Percentiles rank a stretch among this genome's conserved stretches.
Conservation (phyloP, 129 eudicot genomes). For the Logfia minima region DNA sequence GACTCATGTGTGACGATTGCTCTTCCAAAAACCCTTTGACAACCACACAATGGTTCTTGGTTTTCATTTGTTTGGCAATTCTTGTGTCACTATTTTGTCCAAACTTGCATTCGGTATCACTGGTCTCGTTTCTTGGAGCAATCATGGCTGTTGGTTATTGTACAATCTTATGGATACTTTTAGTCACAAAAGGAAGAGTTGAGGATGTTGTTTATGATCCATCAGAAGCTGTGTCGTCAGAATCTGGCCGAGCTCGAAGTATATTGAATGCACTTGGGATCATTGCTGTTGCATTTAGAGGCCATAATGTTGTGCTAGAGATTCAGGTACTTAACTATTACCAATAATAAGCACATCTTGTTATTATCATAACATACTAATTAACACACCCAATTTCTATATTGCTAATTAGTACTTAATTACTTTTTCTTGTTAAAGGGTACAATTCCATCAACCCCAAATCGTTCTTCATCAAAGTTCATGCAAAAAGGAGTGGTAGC, state of each 20-base stretch:
- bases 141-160: constrained; percentile 48
- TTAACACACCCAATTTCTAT: too few species aligned
- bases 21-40: constrained; percentile 31
- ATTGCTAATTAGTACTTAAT: background rate
- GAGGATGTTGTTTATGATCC: constrained; percentile 37
- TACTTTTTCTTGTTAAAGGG: constrained; percentile 35
- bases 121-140: constrained; percentile 50
- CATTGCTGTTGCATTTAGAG: constrained; percentile 60
- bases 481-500: constrained; percentile 62
- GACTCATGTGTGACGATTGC: constrained; percentile 42
- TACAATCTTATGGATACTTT: constrained; percentile 34
- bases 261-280: constrained; percentile 52
- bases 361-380: background rate
- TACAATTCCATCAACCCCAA: constrained; percentile 56
- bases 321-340: constrained; percentile 45
- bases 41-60: constrained; percentile 59
- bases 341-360: background rate
- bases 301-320: constrained; percentile 66
- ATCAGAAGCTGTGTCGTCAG: constrained; percentile 31
- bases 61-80: constrained; percentile 49
- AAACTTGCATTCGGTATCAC: constrained; percentile 51
- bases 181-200: constrained; percentile 40
- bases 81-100: constrained; percentile 47
- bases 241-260: constrained; percentile 31
- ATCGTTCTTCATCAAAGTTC: constrained; percentile 47